Evolutionary conservation across 192 early-diverging fungal species (phyloP), one percentile per base, ranked within the genome.

Genomic region (Jimgerdemannia lactiflua): DNA sequence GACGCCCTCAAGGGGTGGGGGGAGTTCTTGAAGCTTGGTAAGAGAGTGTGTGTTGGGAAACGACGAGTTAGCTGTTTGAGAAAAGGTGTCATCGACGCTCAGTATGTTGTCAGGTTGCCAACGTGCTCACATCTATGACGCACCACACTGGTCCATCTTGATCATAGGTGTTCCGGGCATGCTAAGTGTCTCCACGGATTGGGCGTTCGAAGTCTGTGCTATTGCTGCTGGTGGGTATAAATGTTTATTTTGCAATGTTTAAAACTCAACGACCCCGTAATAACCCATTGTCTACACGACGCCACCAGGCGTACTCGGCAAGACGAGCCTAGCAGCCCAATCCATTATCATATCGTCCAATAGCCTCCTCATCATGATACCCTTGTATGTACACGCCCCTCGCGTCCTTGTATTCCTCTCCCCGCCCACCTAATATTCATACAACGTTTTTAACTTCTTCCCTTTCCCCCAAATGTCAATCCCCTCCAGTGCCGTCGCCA

Each of bases 1-100:
- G 59, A 79, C 42, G 70, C 70, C 11, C 71, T 71, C 71, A 39
- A 18, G 67, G 43, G 66, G 4, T 79, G 78, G 74, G 42, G 63
- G 4, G 70, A 43, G 18, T 79, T 70, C 71, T 68, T 79, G 29
- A 74, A 77, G 65, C 70, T 71, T 87, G 79, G 89, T 87, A 74
- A 19, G 79, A 39, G 19, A 14, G 68, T 74, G 11, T 40, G 29
- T 20, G 29, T 83, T n/a, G 18, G 44, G 67, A 18, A 75, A 59
- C 14, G 49, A 14, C 29, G 29, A 29, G 29, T 29, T 29, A 29
- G 29, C 29, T 29, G 29, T 29, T 29, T 29, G 29, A 29, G 29
- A 29, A 29, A 29, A 29, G 29, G 29, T 29, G 29, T 29, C 29
- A 29, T 29, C 29, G 29, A 29, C 29, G 29, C 0, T 29, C 29